phyloP scores from a whole-genome alignment of 2,329 filamentous ascomycete genomes.

The Raffaelea deltoideospora region DNA sequence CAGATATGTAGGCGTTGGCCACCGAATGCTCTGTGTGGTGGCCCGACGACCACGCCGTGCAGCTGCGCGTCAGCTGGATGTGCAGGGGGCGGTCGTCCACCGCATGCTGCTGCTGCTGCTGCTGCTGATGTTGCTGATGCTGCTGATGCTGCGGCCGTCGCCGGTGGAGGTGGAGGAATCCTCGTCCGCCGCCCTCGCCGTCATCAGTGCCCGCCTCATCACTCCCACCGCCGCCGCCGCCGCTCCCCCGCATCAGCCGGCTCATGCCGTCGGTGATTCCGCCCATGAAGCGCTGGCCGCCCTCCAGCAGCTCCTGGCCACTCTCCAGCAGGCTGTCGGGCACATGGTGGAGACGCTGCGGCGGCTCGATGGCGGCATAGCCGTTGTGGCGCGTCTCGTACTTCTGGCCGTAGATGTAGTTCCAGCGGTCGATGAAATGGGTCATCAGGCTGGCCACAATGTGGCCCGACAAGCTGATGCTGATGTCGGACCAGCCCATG shows the following conservation, averaged over 20 bases:
- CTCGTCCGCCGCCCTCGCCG: conserved; percentile 9
- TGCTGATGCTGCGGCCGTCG: too few relatives aligned
- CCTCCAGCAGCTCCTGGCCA: conserved; percentile 9
- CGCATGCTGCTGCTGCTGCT: conserved; percentile 2
- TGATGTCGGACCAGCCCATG: conserved; percentile 89
- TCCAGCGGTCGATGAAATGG: conserved; percentile 82
- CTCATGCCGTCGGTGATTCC: conserved; percentile 20
- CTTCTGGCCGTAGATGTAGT: conserved; percentile 76
- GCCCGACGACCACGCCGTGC: conserved; percentile 35
- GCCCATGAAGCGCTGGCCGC: conserved; percentile 14
- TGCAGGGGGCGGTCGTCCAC: conserved; percentile 15
- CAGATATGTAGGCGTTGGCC: conserved; percentile 65
- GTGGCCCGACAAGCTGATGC: conserved; percentile 58
- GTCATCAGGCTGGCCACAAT: conserved; percentile 59
- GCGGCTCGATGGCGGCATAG: conserved; percentile 25
- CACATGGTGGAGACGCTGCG: conserved; percentile 10
- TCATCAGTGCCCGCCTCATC: conserved; percentile 17
- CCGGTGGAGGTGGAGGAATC: too few relatives aligned
- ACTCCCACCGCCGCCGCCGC: conserved; percentile 19
- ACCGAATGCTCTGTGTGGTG: conserved; percentile 57
- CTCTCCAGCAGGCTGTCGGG: conserved; percentile 8
- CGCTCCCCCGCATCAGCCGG: conserved; percentile 22
- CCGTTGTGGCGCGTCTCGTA: conserved; percentile 41
- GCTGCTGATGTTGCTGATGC: too few relatives aligned
- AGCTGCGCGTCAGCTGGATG: conserved; percentile 37